Percentiles rank a stretch among this genome's conserved stretches.
These are phyloP conservation scores for Taiwanofungus camphoratus DNA, from an alignment of 1,284 basidiomycete species.

Conservation along the genomic window DNA sequence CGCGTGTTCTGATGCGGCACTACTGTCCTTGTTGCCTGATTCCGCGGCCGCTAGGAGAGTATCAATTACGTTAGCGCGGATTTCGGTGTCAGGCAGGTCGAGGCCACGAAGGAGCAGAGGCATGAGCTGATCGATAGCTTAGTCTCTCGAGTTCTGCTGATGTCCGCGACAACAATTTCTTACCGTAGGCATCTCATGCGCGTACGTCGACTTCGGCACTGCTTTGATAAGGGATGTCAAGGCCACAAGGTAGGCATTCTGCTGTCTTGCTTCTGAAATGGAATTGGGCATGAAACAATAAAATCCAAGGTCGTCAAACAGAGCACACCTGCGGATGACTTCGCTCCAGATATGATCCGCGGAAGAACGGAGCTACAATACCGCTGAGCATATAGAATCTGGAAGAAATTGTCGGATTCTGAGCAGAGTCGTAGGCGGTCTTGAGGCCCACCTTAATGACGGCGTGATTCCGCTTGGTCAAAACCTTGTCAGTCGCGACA, in stretches of 20 bases:
- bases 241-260: constrained; percentile 78
- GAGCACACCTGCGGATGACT: constrained; percentile 37
- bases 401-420: background rate
- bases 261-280: constrained; percentile 38
- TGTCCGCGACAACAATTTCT: constrained; percentile 26
- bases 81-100: constrained; percentile 65
- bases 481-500: constrained; percentile 49
- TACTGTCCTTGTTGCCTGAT: constrained; percentile 36
- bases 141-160: too few relatives aligned
- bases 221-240: constrained; percentile 79
- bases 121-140: too few relatives aligned
- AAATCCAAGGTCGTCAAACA: constrained; percentile 1
- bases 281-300: background rate
- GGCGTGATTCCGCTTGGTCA: constrained; percentile 75
- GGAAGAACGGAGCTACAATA: constrained; percentile 76
- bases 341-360: constrained; percentile 62
- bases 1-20: constrained; percentile 61
- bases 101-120: constrained; percentile 87
- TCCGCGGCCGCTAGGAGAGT: constrained; percentile 72
- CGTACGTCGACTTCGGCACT: constrained; percentile 73
- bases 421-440: background rate
- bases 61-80: constrained; percentile 78
- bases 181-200: constrained; percentile 63
- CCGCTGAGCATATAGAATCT: constrained; percentile 86
- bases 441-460: constrained; percentile 61